Conservation (phyloP, 106 monocot species). For the Apostasia ramifera region DNA sequence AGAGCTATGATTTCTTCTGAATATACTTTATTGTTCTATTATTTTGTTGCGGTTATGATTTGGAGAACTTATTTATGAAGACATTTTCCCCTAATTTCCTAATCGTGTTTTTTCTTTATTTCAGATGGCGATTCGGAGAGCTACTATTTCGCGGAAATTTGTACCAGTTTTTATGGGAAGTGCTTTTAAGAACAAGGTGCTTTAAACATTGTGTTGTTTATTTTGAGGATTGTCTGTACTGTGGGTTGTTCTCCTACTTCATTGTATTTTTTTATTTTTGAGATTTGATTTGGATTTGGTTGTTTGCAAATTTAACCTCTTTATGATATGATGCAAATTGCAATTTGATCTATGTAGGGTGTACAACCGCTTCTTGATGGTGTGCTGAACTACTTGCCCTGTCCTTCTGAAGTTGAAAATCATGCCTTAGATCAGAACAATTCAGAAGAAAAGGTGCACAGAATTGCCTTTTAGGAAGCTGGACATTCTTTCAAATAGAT, state of each 20-base stretch:
- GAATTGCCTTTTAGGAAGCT: background rate
- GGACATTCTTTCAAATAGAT: background rate
- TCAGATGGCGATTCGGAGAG: slow-evolving; percentile 93
- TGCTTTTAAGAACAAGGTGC: slow-evolving; percentile 99
- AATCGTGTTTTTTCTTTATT: slow-evolving; percentile 4
- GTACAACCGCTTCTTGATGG: slow-evolving; percentile 98
- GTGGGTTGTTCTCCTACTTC: background rate
- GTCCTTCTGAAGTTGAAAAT: slow-evolving; percentile 85
- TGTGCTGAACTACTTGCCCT: slow-evolving; percentile 86
- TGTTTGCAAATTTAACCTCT: background rate
- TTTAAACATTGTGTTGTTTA: background rate
- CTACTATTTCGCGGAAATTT: slow-evolving; percentile 84
- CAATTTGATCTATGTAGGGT: slow-evolving; percentile 44
- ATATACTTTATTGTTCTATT: too few species aligned
- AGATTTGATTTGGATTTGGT: background rate
- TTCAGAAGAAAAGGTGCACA: slow-evolving; percentile 87
- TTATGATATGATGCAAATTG: slow-evolving; percentile 12
- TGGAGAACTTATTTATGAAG: too few species aligned
- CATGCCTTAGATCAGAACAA: slow-evolving; percentile 89
- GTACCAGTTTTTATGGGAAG: slow-evolving; percentile 98
- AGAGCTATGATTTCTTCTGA: too few species aligned
- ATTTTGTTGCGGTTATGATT: too few species aligned
- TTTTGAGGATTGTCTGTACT: background rate
- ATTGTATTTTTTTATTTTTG: background rate
- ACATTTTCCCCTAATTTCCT: too few species aligned